phyloP scores from a whole-genome alignment of 2,329 filamentous ascomycete genomes.

The Ceratocystis eucalypticola region DNA sequence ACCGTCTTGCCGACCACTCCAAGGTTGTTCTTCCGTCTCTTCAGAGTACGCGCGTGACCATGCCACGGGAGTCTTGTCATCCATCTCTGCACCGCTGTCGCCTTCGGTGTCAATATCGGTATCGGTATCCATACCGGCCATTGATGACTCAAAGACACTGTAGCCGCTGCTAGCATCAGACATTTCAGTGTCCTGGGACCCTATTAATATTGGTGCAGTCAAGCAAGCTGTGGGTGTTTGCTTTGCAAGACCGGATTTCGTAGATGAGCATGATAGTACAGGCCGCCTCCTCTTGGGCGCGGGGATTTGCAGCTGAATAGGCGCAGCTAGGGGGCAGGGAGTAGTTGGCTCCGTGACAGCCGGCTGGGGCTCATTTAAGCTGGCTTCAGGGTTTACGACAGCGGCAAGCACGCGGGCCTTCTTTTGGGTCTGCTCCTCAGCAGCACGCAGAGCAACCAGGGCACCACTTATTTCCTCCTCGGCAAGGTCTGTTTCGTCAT shows the following conservation, averaged over 20 bases:
- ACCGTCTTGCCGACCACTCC: background rate
- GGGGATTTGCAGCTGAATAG: constrained; percentile 8
- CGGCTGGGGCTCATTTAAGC: background rate
- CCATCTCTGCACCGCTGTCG: constrained; percentile 26
- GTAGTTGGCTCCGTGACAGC: background rate
- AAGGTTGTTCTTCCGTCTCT: background rate
- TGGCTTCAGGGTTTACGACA: background rate
- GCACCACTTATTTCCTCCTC: constrained; percentile 33
- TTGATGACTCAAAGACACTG: constrained; percentile 7
- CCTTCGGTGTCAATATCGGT: constrained; percentile 19
- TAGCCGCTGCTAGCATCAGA: constrained; percentile 12
- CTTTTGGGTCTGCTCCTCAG: constrained; percentile 23
- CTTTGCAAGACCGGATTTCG: background rate
- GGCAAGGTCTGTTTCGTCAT: constrained; percentile 25
- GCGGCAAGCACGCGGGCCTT: constrained; percentile 12
- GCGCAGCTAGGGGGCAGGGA: background rate
- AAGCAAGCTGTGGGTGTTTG: background rate
- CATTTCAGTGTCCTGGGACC: constrained; percentile 5
- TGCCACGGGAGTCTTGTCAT: constrained; percentile 29
- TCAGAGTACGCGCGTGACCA: constrained; percentile 1
- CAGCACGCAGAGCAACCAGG: constrained; percentile 30
- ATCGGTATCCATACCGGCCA: constrained; percentile 18
- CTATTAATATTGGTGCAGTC: background rate
- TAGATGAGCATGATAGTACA: background rate
- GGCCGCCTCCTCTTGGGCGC: constrained; percentile 1